Percentiles rank a stretch among this genome's conserved stretches.
Conservation (phyloP, 164 flowering plant species). For the Piper longum region DNA sequence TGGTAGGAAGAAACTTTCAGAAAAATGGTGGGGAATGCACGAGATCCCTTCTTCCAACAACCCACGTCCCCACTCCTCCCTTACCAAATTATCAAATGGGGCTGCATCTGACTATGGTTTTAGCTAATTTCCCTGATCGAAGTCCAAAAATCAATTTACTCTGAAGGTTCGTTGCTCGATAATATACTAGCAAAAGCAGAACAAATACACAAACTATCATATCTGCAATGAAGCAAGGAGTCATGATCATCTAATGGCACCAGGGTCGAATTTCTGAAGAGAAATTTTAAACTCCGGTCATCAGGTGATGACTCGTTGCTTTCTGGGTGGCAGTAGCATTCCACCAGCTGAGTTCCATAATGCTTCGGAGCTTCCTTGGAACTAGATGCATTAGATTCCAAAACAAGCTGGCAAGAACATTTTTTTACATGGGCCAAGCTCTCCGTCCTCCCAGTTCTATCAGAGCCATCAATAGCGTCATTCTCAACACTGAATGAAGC, state of each 20-base stretch:
- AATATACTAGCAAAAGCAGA: conserved; percentile 43
- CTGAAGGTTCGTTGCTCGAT: conserved; percentile 27
- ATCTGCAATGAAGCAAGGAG: conserved; percentile 51
- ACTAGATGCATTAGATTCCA: neutral
- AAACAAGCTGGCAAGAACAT: conserved; percentile 6
- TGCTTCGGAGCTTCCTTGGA: conserved; percentile 18
- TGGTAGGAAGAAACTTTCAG: no score
- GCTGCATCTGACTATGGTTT: no score
- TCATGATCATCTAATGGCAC: conserved; percentile 32
- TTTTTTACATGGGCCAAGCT: neutral
- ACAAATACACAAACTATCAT: conserved; percentile 61
- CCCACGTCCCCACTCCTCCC: no score
- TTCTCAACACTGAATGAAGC: conserved; percentile 16
- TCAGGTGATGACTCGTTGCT: conserved; percentile 7
- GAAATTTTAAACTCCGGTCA: conserved; percentile 24
- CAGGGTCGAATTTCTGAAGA: conserved; percentile 56
- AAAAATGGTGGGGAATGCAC: no score
- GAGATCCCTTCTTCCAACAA: no score
- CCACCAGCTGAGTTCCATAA: conserved; percentile 14
- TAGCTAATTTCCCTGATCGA: no score
- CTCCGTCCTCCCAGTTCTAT: neutral
- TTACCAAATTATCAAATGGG: no score
- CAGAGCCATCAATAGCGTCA: conserved; percentile 9
- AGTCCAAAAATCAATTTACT: neutral
- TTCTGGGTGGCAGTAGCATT: conserved; percentile 42